These are phyloP conservation scores for Hortiboletus campestris DNA, from an alignment of 768 basidiomycete genomes.

Conservation along the genomic window DNA sequence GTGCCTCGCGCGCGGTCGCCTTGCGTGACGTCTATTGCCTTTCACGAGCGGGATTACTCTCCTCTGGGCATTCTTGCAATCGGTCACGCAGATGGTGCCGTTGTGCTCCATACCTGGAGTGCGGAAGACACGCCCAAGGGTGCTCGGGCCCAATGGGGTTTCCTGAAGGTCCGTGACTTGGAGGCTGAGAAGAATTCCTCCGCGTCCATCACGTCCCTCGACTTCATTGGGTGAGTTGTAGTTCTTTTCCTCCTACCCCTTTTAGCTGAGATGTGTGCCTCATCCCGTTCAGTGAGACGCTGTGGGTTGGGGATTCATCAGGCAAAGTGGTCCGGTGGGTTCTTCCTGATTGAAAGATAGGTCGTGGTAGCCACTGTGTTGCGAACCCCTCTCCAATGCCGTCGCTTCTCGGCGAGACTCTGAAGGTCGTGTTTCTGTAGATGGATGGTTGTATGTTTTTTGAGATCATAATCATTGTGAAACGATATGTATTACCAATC, in stretches of 20 bases:
- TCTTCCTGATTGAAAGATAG: constrained; percentile 17
- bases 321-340: constrained; percentile 27
- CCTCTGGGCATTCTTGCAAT: constrained; percentile 76
- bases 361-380: background rate
- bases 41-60: constrained; percentile 88
- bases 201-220: constrained; percentile 68
- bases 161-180: constrained; percentile 67
- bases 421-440: background rate
- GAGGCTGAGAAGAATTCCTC: constrained; percentile 44
- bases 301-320: constrained; percentile 26
- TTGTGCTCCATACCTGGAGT: constrained; percentile 82
- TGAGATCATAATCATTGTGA: background rate
- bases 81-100: constrained; percentile 71
- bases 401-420: background rate
- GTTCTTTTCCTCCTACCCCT: background rate
- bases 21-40: constrained; percentile 72
- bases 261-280: background rate
- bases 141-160: constrained; percentile 71
- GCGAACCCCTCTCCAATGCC: background rate
- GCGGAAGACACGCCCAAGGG: constrained; percentile 69
- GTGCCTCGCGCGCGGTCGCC: constrained; percentile 43
- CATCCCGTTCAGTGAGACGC: constrained; percentile 15
- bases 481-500: background rate
- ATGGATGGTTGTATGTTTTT: background rate
- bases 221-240: constrained; percentile 68